Base-by-base conservation (phyloP, 2,329 filamentous ascomycete genomes). In the Cucurbitaria berberidis region DNA sequence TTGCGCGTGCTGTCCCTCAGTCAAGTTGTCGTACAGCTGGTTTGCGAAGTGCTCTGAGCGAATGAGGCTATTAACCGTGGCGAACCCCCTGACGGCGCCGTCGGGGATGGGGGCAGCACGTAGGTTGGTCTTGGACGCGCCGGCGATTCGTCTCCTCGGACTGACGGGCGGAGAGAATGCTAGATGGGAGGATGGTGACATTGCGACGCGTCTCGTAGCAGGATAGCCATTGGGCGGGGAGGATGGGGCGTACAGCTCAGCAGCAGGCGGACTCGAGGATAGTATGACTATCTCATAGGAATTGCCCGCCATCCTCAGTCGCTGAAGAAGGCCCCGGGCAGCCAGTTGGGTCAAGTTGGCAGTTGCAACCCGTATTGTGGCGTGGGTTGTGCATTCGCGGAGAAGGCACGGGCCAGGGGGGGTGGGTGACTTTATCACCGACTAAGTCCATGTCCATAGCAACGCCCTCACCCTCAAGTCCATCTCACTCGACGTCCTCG, bases 11-110 rank as follows among this genome's bases (percentile, higher is more conserved):
- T 51, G 50, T 51, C 36, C 19, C 9, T 48, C 50, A n/a, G 35
- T 40, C 21, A 38, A 4, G 5, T 62, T 48, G 5, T 63, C 57
- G 36, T 65, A 56, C 1, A 54, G 26, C 8, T 60, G 58, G 11
- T 67, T 56, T 29, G 51, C 60, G 36, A 72, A 66, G 42, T 68
- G 65, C 34, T 67, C 62, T 1, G 68, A 68, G 48, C 60, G 64
- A n/a, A 74, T 46, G 15, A 76, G 53, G 46, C 66, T 71, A 45
- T 59, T 59, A 6, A 72, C 70, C 49, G 70, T 74, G 63, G 69
- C 69, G 47, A 74, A 75, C 19, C 71, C 73, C 49, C 64, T 63
- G 2, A 57, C 42, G 11, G 60, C 64, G 7, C 57, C 63, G 18
- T 63, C 53, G 19, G 73, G 67, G 26, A 71, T 62, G 1, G 60